Base-by-base conservation (phyloP, 2,329 filamentous ascomycete genomes). In the Fusarium torreyae region DNA sequence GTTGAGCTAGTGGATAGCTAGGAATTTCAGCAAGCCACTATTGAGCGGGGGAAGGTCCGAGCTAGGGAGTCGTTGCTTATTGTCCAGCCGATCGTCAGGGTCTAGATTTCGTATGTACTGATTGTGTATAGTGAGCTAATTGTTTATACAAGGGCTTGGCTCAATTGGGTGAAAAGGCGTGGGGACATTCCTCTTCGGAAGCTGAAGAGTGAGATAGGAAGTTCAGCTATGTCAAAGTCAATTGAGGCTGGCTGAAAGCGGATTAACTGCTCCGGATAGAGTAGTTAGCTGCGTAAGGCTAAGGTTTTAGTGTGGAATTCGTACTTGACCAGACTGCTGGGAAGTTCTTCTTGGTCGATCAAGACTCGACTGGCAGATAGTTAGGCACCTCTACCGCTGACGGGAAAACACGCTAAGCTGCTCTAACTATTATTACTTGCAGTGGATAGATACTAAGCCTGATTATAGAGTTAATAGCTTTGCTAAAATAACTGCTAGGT, bases 21-120 rank as follows among this genome's bases (percentile, higher is more conserved):
- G 45, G 56, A 46, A 59, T 59, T 56, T 46, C 56, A 59, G 56
- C 34, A 46, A 40, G 56, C 56, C 50, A 59, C 50, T 22, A 36
- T 57, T 2, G 38, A 36, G 17, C 36, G 54, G 36, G 28, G 44
- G 22, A 55, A n/a, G 44, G n/a, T 3, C 18, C 18, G 18, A 53
- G 55, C 55, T 54, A 31, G 36, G 54, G 43, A 50, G 43, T 17
- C 18, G 28, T 9, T 40, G 42, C 20, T 45, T 20, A 56, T n/a
- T 7, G 15, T 36, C 36, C 28, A 15, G 36, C n/a, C 51, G 8
- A 33, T 57, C 6, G 7, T 17, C 2, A 18, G 28, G 28, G 28
- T 42, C 40, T 45, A 20, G 40, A 33, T 36, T 20, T 17, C 18
- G 7, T 6, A 42, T 13, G 42, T 28, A 10, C 46, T 3, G 14